Evolutionary conservation across 108 stramenopile genomes (phyloP).

Genomic region (Nannochloropsis salina): DNA sequence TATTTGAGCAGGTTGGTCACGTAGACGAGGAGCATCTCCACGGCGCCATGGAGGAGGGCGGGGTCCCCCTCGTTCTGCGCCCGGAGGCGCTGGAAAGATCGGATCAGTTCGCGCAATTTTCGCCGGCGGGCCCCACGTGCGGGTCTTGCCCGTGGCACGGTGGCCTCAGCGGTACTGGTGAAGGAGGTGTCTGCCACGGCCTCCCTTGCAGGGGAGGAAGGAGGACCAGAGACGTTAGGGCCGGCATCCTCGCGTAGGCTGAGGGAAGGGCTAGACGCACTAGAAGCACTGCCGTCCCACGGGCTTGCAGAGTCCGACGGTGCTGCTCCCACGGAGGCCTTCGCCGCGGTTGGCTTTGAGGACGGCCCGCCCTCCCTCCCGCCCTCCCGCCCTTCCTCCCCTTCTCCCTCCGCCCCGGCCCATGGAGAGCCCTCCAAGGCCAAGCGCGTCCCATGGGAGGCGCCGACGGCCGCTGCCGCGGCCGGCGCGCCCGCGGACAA

Average conservation of each 20-base stretch:
- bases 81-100: neutral
- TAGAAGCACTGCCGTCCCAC: too few species aligned
- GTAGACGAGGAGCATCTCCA: slow-evolving; percentile 38
- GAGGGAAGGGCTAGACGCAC: neutral
- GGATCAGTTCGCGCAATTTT: neutral
- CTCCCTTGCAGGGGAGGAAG: neutral
- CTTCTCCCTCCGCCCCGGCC: neutral
- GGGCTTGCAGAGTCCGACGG: too few species aligned
- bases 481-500: slow-evolving; percentile 19
- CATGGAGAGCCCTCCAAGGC: neutral
- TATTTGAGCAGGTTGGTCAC: slow-evolving; percentile 38
- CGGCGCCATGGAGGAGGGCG: slow-evolving; percentile 30
- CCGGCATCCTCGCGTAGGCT: too few species aligned
- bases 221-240: neutral
- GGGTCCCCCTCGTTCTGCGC: slow-evolving; percentile 18
- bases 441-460: neutral
- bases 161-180: neutral
- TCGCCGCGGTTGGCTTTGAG: too few species aligned
- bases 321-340: too few species aligned
- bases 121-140: slow-evolving; percentile 32
- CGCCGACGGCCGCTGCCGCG: neutral
- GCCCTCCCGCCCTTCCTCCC: neutral
- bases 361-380: neutral
- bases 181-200: neutral
- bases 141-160: slow-evolving; percentile 11